Base-by-base conservation (phyloP, 192 early-diverging fungal genomes). In the Coemansia sp. region DNA sequence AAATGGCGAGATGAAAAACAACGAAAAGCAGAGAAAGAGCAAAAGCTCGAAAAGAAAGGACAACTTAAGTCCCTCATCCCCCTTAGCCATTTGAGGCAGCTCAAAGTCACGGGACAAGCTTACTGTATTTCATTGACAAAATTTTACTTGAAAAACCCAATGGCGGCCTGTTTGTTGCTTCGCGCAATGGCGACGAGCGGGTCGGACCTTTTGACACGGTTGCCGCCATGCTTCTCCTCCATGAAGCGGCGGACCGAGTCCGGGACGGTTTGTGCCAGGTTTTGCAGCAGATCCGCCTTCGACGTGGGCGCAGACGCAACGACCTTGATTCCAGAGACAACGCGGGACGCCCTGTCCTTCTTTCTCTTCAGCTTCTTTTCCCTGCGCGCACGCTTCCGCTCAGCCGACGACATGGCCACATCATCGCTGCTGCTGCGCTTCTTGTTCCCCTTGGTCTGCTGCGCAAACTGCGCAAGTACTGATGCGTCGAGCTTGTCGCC, bases 321-420 rank as follows among this genome's bases (percentile, higher is more conserved):
- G n/a, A 80, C 77, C 2, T 64, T 71, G 50, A 80, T 74, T 34
- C 77, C 77, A 17, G 71, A 70, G 2, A 80, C 68, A 15, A 74
- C 64, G 1, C 77, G 77, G 47, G 69, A 65, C 25, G 53, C 41
- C 33, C 22, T 29, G 41, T 67, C 57, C 70, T 61, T 60, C 53
- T 59, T 72, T 37, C 20, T 34, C 50, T 52, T 50, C 17, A 6
- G 3, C 23, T 33, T 54, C 55, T 50, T 64, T 60, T 40, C 28
- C 22, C 29, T 25, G 37, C 23, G 38, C 41, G 45, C 45, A 42
- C 61, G 54, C 55, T 65, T 61, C 14, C 50, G 17, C 47, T 30
- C 28, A 2, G 54, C 57, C 8, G 50, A 22, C 2, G 52, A 30
- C 15, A 19, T 6, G 7, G 45, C 45, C 0, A 23, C 11, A 6